Evolutionary conservation across 768 basidiomycete species (phyloP).

Genomic region (Megacollybia marginata): DNA sequence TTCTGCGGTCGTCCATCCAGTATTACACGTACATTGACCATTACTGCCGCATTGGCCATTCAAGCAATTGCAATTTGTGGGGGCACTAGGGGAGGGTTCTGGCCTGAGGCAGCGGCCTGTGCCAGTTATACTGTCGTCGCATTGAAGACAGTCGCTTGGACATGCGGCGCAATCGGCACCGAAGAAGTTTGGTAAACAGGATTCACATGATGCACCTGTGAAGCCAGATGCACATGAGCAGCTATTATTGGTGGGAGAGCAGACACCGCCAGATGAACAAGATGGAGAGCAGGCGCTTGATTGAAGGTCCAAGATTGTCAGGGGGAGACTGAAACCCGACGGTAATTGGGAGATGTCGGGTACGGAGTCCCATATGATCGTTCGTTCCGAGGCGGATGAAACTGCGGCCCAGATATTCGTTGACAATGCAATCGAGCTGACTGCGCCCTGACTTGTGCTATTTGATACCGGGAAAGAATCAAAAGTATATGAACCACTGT

Average conservation of each 20-base stretch:
- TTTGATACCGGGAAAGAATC: conserved; percentile 42
- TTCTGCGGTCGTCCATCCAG: conserved; percentile 64
- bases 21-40: conserved; percentile 68
- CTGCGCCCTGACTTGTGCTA: conserved; percentile 40
- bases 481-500: conserved; percentile 60
- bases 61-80: conserved; percentile 71
- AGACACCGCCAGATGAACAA: conserved; percentile 69
- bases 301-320: conserved; percentile 50
- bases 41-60: conserved; percentile 69
- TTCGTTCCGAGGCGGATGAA: conserved; percentile 43
- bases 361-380: conserved; percentile 74
- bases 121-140: conserved; percentile 77
- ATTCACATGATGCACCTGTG: conserved; percentile 72
- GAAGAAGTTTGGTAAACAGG: conserved; percentile 68
- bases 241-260: conserved; percentile 51
- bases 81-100: conserved; percentile 38
- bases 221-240: conserved; percentile 74
- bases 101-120: conserved; percentile 59
- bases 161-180: conserved; percentile 67
- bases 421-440: conserved; percentile 59
- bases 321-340: conserved; percentile 38
- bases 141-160: conserved; percentile 57
- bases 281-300: conserved; percentile 69
- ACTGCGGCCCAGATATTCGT: conserved; percentile 65
- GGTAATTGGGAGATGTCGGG: conserved; percentile 71